Evolutionary conservation across 768 basidiomycete species (phyloP).

Genomic region (Russula brevipes): DNA sequence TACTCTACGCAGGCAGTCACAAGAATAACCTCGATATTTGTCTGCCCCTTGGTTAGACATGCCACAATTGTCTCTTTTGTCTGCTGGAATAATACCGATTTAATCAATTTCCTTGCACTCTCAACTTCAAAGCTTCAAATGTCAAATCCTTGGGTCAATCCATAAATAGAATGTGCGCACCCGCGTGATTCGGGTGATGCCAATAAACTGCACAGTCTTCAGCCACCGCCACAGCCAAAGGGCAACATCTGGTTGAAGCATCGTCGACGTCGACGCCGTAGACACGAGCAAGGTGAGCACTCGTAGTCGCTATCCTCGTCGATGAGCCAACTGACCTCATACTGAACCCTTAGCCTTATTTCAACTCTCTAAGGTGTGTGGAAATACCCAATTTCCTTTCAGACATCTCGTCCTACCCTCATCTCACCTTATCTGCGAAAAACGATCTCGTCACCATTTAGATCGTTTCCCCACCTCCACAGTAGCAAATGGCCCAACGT

Average conservation of each 20-base stretch:
- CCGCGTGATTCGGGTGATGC: background rate
- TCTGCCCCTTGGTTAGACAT: no score
- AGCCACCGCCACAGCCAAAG: conserved; percentile 21
- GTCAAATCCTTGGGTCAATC: no score
- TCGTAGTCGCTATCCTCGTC: background rate
- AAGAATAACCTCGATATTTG: no score
- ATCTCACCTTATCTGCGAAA: background rate
- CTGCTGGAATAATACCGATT: no score
- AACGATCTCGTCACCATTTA: background rate
- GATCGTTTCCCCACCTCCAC: background rate
- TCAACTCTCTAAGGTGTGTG: conserved; percentile 7
- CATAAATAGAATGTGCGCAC: no score
- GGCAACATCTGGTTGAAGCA: background rate
- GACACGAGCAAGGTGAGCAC: conserved; percentile 16
- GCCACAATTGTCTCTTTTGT: no score
- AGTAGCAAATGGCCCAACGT: conserved; percentile 85
- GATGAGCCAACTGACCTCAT: background rate
- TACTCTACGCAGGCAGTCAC: no score
- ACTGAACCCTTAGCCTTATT: background rate
- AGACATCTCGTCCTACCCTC: background rate
- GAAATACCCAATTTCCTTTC: background rate
- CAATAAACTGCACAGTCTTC: conserved; percentile 16
- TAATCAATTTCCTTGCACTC: no score
- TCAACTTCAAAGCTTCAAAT: no score
- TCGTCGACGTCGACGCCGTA: conserved; percentile 7